A percentile compares a stretch with the other conserved stretches of the same genome.
Conservation (phyloP, 2,329 filamentous ascomycete species). For the Penicillium sp. region DNA sequence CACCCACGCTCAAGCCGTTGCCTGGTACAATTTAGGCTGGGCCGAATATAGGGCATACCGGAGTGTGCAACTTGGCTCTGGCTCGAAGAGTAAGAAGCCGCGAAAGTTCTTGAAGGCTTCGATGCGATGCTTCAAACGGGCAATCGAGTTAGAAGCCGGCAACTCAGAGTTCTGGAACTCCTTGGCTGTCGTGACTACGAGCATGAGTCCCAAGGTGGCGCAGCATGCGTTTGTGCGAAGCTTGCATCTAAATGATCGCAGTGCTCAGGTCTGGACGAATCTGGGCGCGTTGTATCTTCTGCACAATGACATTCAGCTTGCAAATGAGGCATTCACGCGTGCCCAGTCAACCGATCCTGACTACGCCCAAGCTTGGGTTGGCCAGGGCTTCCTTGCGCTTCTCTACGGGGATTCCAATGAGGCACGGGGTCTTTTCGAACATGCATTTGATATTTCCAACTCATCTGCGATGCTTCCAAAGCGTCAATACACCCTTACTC, state of each 20-base stretch:
- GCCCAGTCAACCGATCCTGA: constrained; percentile 95
- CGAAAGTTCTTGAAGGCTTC: constrained; percentile 74
- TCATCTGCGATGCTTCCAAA: constrained; percentile 73
- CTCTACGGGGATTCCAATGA: constrained; percentile 73
- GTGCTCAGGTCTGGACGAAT: constrained; percentile 85
- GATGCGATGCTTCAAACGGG: constrained; percentile 88
- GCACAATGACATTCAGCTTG: constrained; percentile 80
- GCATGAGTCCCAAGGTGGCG: constrained; percentile 80
- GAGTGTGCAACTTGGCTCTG: constrained; percentile 55
- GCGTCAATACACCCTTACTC: constrained; percentile 74
- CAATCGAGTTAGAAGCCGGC: constrained; percentile 91
- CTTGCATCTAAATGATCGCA: constrained; percentile 87
- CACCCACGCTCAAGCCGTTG: constrained; percentile 85
- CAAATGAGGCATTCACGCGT: constrained; percentile 84
- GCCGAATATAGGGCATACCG: constrained; percentile 80
- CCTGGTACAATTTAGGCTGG: constrained; percentile 96
- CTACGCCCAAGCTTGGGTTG: constrained; percentile 90
- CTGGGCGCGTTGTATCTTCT: constrained; percentile 82
- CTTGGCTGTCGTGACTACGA: constrained; percentile 84
- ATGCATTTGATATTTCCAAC: constrained; percentile 90
- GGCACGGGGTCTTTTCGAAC: constrained; percentile 82
- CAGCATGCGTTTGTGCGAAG: constrained; percentile 94
- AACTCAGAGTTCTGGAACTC: constrained; percentile 98
- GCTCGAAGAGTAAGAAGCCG: constrained; percentile 52
- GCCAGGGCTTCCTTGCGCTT: constrained; percentile 83